These are phyloP conservation scores for Torulaspora gathmanii DNA, from an alignment of 805 yeast species.

Conservation along the genomic window DNA sequence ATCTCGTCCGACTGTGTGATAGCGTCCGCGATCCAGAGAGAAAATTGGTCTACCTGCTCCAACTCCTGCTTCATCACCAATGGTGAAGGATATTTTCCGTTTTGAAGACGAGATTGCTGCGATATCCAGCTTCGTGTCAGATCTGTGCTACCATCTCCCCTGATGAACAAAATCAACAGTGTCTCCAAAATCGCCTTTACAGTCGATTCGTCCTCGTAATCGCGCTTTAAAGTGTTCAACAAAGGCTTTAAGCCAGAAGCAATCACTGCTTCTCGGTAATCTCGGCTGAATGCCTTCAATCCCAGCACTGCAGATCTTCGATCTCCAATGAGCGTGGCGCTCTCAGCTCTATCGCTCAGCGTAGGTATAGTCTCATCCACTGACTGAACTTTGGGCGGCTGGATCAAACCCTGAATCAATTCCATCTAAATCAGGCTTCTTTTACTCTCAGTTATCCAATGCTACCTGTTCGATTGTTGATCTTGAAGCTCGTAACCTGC, in stretches of 20 bases:
- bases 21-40: conserved; percentile 94
- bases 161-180: conserved; percentile 69
- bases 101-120: conserved; percentile 65
- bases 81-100: conserved; percentile 78
- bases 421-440: conserved; percentile 31
- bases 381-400: conserved; percentile 48
- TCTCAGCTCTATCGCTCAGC: conserved; percentile 78
- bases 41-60: conserved; percentile 67
- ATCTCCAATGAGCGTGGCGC: conserved; percentile 77
- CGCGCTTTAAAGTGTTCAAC: conserved; percentile 59
- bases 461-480: not conserved
- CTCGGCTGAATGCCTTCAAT: conserved; percentile 80
- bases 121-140: conserved; percentile 67
- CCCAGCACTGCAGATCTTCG: conserved; percentile 88
- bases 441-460: not conserved
- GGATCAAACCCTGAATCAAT: conserved; percentile 40
- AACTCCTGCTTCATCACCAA: conserved; percentile 49
- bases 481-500: not conserved
- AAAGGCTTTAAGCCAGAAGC: conserved; percentile 79
- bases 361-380: conserved; percentile 85
- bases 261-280: conserved; percentile 84
- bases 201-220: conserved; percentile 62
- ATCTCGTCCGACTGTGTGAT: conserved; percentile 54
- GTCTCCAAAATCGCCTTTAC: conserved; percentile 83
- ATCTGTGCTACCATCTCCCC: conserved; percentile 60